Evolutionary conservation across 2,329 filamentous ascomycete genomes (phyloP).

Genomic region (Cordyceps fumosorosea): DNA sequence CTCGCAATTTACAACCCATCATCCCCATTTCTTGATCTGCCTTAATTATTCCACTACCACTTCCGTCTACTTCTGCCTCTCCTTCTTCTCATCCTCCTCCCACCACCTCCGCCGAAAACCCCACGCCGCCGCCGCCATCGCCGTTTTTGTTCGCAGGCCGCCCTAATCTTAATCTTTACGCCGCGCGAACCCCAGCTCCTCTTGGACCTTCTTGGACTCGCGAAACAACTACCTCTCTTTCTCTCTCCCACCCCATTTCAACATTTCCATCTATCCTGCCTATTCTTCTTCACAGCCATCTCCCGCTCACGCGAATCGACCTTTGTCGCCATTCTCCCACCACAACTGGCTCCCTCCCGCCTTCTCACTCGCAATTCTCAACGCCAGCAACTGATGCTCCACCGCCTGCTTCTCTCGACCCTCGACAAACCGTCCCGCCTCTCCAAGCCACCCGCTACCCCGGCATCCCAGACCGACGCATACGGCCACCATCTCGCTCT

Average conservation of each 20-base stretch:
- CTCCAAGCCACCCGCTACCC: neutral
- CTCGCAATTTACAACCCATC: neutral
- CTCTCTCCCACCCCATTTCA: neutral
- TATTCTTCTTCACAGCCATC: neutral
- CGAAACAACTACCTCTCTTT: neutral
- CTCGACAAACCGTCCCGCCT: neutral
- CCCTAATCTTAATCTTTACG: constrained; percentile 1
- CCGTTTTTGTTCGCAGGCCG: constrained; percentile 5
- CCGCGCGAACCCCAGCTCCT: neutral
- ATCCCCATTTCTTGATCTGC: neutral
- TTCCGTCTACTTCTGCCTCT: neutral
- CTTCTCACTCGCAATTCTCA: neutral
- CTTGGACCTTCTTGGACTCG: neutral
- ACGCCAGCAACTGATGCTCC: neutral
- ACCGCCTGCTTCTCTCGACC: neutral
- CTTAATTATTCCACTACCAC: neutral
- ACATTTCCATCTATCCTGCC: too few species aligned
- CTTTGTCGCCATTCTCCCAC: neutral
- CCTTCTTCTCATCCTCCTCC: neutral
- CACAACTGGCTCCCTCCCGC: neutral
- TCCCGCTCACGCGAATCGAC: too few species aligned
- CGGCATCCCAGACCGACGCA: neutral
- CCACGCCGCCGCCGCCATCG: constrained; percentile 9
- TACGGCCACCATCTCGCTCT: neutral
- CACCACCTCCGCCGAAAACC: constrained; percentile 4